Conservation (phyloP, 257 asterid genomes). For the Dorcoceras hygrometricum region DNA sequence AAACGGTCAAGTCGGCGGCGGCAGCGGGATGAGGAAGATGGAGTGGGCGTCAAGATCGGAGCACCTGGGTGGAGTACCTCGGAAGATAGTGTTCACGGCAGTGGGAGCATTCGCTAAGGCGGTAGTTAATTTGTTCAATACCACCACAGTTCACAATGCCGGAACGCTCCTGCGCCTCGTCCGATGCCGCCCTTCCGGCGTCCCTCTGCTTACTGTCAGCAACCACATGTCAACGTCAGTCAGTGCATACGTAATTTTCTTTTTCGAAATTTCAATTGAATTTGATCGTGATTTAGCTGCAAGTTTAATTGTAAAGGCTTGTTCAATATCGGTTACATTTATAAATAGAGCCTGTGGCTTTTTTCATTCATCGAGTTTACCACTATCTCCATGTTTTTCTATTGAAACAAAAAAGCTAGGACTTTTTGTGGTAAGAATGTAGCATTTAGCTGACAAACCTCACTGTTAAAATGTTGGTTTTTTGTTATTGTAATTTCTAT, state of each 20-base stretch:
- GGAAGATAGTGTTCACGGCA: slow-evolving; percentile 63
- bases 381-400: not conserved
- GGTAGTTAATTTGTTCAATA: slow-evolving; percentile 74
- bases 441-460: not conserved
- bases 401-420: not conserved
- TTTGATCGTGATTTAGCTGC: not conserved
- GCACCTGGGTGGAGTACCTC: slow-evolving; percentile 85
- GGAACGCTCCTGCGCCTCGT: slow-evolving; percentile 80
- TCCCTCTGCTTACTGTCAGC: slow-evolving; percentile 96
- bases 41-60: slow-evolving; percentile 87
- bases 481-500: not conserved
- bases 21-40: slow-evolving; percentile 58
- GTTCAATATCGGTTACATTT: not conserved
- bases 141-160: slow-evolving; percentile 67
- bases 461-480: not conserved
- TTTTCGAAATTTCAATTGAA: slow-evolving; percentile 8
- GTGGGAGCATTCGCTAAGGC: slow-evolving; percentile 79
- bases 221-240: slow-evolving; percentile 99
- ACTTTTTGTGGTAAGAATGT: not conserved
- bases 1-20: slow-evolving; percentile 17
- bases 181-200: slow-evolving; percentile 75
- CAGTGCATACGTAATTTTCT: slow-evolving; percentile 29
- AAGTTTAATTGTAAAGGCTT: not conserved
- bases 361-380: not conserved
- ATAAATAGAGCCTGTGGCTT: not conserved